Evolutionary conservation across 306 rosid species (phyloP).

Genomic region (Cucumis cinereus): DNA sequence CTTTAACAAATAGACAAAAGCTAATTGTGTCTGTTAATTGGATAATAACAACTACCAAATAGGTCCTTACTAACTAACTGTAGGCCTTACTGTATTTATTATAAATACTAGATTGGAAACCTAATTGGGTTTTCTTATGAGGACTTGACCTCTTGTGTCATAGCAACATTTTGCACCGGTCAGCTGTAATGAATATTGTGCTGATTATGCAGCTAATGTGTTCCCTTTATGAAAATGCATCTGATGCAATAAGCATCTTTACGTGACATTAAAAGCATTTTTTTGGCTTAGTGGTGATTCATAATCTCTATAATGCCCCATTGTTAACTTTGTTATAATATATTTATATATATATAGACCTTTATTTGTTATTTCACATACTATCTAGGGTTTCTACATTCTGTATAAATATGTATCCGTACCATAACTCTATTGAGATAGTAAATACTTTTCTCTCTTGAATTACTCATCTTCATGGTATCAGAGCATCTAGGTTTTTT

Average conservation of each 20-base stretch:
- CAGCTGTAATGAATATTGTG: neutral
- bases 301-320: neutral
- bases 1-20: neutral
- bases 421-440: too few relatives aligned
- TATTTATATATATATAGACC: too few relatives aligned
- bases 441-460: too few relatives aligned
- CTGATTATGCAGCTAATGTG: neutral
- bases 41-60: neutral
- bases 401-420: too few relatives aligned
- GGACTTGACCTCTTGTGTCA: neutral
- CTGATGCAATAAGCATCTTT: neutral
- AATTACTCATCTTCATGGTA: too few relatives aligned
- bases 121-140: neutral
- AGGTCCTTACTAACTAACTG: neutral
- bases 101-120: neutral
- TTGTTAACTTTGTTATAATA: too few relatives aligned
- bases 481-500: too few relatives aligned
- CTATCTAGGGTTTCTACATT: too few relatives aligned
- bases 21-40: neutral
- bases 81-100: neutral
- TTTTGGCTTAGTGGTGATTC: neutral
- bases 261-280: slow-evolving; percentile 7
- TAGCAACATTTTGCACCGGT: neutral
- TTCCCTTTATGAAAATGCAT: neutral
- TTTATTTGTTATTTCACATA: too few relatives aligned